Conservation (phyloP, 208 protist species). For the Spironucleus salmonicida region DNA sequence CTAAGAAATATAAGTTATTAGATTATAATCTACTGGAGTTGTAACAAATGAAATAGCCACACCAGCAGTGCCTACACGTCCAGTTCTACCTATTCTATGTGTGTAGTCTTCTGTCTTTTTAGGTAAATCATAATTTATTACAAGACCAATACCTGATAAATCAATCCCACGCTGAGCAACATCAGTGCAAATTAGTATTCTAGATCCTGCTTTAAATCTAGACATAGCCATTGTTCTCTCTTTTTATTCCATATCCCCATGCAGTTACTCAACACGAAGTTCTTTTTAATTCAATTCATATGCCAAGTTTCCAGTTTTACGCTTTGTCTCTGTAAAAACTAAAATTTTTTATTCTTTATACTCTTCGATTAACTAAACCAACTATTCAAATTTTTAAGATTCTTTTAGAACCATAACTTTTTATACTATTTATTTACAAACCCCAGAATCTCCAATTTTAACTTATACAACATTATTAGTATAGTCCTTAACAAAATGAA, state of each 20-base stretch:
- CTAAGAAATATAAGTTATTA: too few species aligned
- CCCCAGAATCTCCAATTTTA: conserved; percentile 49
- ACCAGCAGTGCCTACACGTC: conserved; percentile 79
- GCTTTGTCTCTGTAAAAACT: too few species aligned
- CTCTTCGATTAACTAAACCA: too few species aligned
- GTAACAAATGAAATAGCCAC: conserved; percentile 79
- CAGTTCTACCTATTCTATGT: conserved; percentile 96
- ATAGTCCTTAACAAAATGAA: conserved; percentile 21
- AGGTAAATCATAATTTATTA: conserved; percentile 40
- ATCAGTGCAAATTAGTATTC: conserved; percentile 38
- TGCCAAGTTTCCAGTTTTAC: conserved; percentile 17
- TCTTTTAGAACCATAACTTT: too few species aligned
- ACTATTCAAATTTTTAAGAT: too few species aligned
- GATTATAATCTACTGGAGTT: too few species aligned
- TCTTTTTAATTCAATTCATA: conserved; percentile 5
- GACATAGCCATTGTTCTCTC: not conserved
- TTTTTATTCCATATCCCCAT: conserved; percentile 21
- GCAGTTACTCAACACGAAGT: not conserved
- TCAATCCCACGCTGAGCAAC: conserved; percentile 39
- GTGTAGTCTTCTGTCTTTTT: conserved; percentile 94
- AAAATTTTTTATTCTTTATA: too few species aligned
- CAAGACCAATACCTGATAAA: conserved; percentile 34
- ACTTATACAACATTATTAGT: conserved; percentile 44
- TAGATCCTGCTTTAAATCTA: conserved; percentile 61
- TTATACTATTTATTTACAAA: too few species aligned